A percentile compares a stretch with the other conserved stretches of the same genome.
Evolutionary conservation across 129 eudicot genomes (phyloP).

Genomic region (Dittrichia graveolens): DNA sequence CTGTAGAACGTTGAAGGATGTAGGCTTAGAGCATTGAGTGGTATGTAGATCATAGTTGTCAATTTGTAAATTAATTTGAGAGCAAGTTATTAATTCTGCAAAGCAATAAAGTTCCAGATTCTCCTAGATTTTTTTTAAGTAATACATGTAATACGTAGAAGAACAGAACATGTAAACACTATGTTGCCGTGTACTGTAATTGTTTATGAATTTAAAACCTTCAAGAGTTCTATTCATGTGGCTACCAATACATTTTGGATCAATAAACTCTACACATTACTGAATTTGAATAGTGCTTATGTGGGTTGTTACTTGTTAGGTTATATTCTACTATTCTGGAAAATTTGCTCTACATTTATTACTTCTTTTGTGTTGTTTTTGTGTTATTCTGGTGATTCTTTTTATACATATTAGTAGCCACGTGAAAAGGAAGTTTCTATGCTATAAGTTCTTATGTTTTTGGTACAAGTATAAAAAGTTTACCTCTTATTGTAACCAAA

Average conservation of each 20-base stretch:
- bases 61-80: background rate
- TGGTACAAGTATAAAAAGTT: background rate
- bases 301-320: background rate
- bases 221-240: too few relatives aligned
- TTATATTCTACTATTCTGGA: background rate
- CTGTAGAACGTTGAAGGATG: background rate
- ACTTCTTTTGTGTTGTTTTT: background rate
- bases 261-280: background rate
- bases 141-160: background rate
- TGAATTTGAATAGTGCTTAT: conserved; percentile 7
- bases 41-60: background rate
- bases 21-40: background rate
- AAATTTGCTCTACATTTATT: background rate
- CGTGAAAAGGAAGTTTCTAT: background rate
- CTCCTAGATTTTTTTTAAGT: background rate
- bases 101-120: background rate
- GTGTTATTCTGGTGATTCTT: background rate
- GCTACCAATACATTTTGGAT: background rate
- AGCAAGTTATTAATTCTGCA: background rate
- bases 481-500: background rate
- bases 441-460: background rate
- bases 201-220: too few relatives aligned
- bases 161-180: too few relatives aligned
- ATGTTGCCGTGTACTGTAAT: too few relatives aligned
- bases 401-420: background rate